Evolutionary conservation across 2,329 filamentous ascomycete genomes (phyloP).

Genomic region (Periconia macrospinosa): DNA sequence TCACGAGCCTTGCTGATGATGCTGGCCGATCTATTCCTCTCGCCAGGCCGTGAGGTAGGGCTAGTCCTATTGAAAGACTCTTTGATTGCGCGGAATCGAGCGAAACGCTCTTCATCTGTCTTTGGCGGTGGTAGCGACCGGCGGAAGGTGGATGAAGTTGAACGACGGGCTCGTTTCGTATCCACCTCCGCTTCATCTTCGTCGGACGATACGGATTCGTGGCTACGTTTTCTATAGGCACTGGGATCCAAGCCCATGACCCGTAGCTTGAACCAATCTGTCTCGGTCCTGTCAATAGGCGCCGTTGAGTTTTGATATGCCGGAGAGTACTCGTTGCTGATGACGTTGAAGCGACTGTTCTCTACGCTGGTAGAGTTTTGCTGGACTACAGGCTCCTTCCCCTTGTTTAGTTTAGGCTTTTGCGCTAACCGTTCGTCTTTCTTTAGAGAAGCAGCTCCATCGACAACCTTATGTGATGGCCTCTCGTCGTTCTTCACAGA

Average conservation of each 20-base stretch:
- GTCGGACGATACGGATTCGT: constrained; percentile 25
- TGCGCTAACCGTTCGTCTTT: not conserved
- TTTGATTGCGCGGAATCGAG: constrained; percentile 24
- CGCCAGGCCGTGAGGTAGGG: constrained; percentile 3
- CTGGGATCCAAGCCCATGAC: constrained; percentile 50
- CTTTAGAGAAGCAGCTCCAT: not conserved
- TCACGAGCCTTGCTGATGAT: constrained; percentile 23
- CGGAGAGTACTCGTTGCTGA: constrained; percentile 22
- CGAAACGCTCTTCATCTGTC: constrained; percentile 22
- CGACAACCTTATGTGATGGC: not conserved
- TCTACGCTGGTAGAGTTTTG: not conserved
- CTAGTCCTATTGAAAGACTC: constrained; percentile 8
- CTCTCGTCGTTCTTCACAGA: not conserved
- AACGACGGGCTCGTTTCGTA: constrained; percentile 24
- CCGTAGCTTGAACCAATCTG: constrained; percentile 55
- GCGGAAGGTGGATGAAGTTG: constrained; percentile 1
- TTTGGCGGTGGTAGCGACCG: constrained; percentile 14
- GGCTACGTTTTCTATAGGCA: constrained; percentile 34
- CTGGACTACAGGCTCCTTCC: not conserved
- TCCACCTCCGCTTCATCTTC: constrained; percentile 24
- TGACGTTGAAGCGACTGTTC: not conserved
- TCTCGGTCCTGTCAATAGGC: constrained; percentile 48
- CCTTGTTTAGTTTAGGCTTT: not conserved
- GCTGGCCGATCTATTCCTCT: constrained; percentile 14
- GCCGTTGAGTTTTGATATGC: constrained; percentile 18